phyloP scores from a whole-genome alignment of 2,329 filamentous ascomycete species.

The Volutella citrinella region DNA sequence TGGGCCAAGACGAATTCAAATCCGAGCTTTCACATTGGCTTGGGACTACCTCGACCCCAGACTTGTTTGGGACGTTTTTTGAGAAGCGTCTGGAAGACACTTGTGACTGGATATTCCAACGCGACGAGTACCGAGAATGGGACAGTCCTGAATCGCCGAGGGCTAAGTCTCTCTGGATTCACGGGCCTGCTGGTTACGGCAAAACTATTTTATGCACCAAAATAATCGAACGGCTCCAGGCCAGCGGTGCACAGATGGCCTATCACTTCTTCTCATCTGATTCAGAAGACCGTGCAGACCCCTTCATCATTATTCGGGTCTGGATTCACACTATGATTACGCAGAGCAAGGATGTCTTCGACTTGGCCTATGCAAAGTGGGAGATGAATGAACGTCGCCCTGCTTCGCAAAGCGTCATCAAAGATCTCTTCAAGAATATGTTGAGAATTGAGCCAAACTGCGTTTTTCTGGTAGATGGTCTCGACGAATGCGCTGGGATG shows the following conservation, averaged over 20 bases:
- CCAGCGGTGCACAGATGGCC: constrained; percentile 9
- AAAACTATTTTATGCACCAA: constrained; percentile 32
- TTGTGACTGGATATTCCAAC: constrained; percentile 26
- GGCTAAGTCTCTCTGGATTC: constrained; percentile 28
- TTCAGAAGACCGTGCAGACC: constrained; percentile 18
- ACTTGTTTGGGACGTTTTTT: constrained; percentile 17
- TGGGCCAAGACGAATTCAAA: constrained; percentile 1
- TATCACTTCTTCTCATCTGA: constrained; percentile 32
- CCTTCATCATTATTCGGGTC: constrained; percentile 24
- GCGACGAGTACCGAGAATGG: constrained; percentile 17
- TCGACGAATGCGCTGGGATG: constrained; percentile 25
- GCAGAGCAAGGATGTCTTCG: constrained; percentile 12
- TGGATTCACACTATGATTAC: constrained; percentile 28
- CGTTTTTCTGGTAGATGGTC: constrained; percentile 25
- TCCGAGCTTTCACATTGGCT: constrained; percentile 17
- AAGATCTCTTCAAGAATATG: constrained; percentile 14
- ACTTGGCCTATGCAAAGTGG: constrained; percentile 11
- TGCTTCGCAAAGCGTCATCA: constrained; percentile 14
- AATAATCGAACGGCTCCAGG: constrained; percentile 23
- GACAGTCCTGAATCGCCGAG: constrained; percentile 1
- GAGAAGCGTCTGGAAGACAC: constrained; percentile 18
- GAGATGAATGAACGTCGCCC: constrained; percentile 5
- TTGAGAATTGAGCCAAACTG: constrained; percentile 10
- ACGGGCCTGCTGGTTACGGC: constrained; percentile 27
- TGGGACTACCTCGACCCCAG: constrained; percentile 6